Conservation (phyloP, 768 basidiomycete genomes). For the Hydnomerulius pinastri region DNA sequence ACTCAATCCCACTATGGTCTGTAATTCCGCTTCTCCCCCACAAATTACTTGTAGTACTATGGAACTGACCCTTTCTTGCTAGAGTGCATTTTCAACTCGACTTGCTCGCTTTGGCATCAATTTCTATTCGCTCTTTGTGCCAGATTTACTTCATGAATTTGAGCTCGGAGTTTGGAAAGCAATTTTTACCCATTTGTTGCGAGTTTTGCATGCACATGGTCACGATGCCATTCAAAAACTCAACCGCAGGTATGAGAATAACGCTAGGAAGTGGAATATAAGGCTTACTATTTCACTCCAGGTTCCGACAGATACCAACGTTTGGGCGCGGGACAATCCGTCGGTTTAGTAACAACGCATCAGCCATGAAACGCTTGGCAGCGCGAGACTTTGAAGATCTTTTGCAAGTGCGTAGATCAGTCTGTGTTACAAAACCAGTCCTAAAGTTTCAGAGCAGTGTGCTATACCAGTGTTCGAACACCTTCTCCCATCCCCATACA, state of each 20-base stretch:
- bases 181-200: slow-evolving; percentile 36
- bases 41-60: too few relatives aligned
- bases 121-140: slow-evolving; percentile 26
- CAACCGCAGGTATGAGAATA: slow-evolving; percentile 24
- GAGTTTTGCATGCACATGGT: slow-evolving; percentile 26
- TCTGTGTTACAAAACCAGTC: background rate
- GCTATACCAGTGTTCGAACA: slow-evolving; percentile 36
- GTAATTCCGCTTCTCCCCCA: background rate
- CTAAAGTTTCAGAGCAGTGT: slow-evolving; percentile 27
- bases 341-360: slow-evolving; percentile 32
- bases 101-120: slow-evolving; percentile 20
- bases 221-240: slow-evolving; percentile 20
- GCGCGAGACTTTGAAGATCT: slow-evolving; percentile 42
- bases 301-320: slow-evolving; percentile 21
- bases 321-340: slow-evolving; percentile 37
- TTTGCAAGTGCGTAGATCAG: slow-evolving; percentile 23
- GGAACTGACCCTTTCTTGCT: slow-evolving; percentile 15
- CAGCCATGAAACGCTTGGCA: slow-evolving; percentile 35
- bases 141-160: slow-evolving; percentile 40
- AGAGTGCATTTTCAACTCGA: slow-evolving; percentile 30
- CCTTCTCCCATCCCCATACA: slow-evolving; percentile 21
- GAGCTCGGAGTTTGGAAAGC: slow-evolving; percentile 40
- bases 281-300: slow-evolving; percentile 11
- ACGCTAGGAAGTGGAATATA: background rate
- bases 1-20: background rate